A percentile compares a stretch with the other conserved stretches of the same genome.
These are phyloP conservation scores for Mortierella sp. DNA, from an alignment of 371 early-diverging fungal genomes.

Conservation along the genomic window DNA sequence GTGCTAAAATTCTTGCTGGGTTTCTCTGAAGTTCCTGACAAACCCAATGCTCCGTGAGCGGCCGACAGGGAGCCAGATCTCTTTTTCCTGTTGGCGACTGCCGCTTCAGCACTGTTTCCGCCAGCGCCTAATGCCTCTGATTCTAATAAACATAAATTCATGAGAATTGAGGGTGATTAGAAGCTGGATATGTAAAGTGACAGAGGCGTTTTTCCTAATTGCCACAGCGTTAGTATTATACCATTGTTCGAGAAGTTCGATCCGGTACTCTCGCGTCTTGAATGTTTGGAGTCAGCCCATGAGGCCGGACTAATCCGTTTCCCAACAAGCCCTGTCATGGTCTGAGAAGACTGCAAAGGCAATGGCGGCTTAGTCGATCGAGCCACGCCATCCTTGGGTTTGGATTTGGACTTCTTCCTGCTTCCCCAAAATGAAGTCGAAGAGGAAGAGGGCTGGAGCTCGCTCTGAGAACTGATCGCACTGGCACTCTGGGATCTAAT, in stretches of 20 bases:
- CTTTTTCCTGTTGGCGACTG: slow-evolving; percentile 10
- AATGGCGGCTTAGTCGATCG: slow-evolving; percentile 48
- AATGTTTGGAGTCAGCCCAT: slow-evolving; percentile 30
- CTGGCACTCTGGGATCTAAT: slow-evolving; percentile 47
- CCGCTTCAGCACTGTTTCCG: background rate
- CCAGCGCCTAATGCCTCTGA: background rate
- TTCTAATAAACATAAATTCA: slow-evolving; percentile 7
- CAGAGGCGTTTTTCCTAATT: background rate
- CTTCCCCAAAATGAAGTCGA: slow-evolving; percentile 54
- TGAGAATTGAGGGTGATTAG: background rate
- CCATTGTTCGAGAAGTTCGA: slow-evolving; percentile 47
- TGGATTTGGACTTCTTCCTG: slow-evolving; percentile 39
- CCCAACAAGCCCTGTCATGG: slow-evolving; percentile 28
- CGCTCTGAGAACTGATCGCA: slow-evolving; percentile 51
- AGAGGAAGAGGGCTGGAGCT: slow-evolving; percentile 13
- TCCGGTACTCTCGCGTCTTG: slow-evolving; percentile 42
- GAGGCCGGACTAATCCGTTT: slow-evolving; percentile 22
- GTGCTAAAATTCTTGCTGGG: slow-evolving; percentile 59
- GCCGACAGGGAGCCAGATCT: slow-evolving; percentile 23
- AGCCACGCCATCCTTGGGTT: slow-evolving; percentile 25
- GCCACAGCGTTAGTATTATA: slow-evolving; percentile 4
- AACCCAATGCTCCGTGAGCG: slow-evolving; percentile 25
- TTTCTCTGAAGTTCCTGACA: slow-evolving; percentile 32
- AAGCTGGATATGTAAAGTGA: background rate
- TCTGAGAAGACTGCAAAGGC: slow-evolving; percentile 47